Percentiles rank a stretch among this genome's conserved stretches.
Conservation (phyloP, 2,329 filamentous ascomycete genomes). For the Paracoccidioides lutzii region DNA sequence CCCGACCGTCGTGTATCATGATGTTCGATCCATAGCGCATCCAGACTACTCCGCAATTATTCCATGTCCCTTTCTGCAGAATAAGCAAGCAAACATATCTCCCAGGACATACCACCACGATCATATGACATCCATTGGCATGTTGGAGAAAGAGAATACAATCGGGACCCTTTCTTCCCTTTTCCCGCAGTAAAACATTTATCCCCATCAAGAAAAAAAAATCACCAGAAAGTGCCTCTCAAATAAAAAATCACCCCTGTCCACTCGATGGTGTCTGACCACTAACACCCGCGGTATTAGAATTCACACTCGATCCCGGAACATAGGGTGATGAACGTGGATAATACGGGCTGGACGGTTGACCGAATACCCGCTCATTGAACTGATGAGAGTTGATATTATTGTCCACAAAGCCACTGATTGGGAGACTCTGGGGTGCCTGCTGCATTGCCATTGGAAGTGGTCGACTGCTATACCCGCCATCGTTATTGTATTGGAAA, state of each 20-base stretch:
- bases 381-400: background rate
- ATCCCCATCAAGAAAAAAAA: background rate
- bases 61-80: background rate
- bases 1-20: no score
- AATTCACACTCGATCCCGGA: background rate
- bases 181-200: background rate
- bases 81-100: background rate
- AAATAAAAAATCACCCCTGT: constrained; percentile 27
- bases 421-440: background rate
- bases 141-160: background rate
- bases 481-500: background rate
- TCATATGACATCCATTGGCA: no score
- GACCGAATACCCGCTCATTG: background rate
- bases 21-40: no score
- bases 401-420: background rate
- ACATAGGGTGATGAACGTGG: background rate
- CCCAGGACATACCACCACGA: no score
- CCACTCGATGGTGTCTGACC: constrained; percentile 37
- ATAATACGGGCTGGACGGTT: background rate
- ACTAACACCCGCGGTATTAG: constrained; percentile 15
- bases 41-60: background rate
- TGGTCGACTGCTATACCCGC: background rate
- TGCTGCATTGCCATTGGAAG: background rate
- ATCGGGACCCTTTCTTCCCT: background rate
- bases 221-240: background rate